Base-by-base conservation (phyloP, 2,329 filamentous ascomycete genomes). In the Pseudogymnoascus sp. region DNA sequence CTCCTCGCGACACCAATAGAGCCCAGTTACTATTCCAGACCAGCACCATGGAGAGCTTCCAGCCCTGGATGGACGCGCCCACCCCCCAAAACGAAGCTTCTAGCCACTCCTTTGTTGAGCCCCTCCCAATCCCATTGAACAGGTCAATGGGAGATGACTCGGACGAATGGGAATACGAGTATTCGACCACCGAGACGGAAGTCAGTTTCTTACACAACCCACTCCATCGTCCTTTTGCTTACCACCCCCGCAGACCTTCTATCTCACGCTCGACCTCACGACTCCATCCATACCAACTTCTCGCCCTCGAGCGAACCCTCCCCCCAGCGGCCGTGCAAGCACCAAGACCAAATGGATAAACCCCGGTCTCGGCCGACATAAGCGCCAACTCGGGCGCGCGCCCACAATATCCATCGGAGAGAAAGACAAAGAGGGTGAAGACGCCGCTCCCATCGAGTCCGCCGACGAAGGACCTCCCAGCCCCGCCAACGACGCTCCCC, bases 101-200 rank as follows among this genome's bases (percentile, higher is more conserved):
- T 7, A 56, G 26, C 30, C 48, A 56, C n/a, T 56, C 48, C n/a
- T 56, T 56, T 9, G 48, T 56, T 21, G 26, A 30, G 18, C 26
- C 48, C 26, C 26, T 56, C 15, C 9, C 48, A 13, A 13, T 30
- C 5, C 48, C 48, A 56, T 30, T 56, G 26, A 41, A 23, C 6
- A 5, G 38, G 19, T 30, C 48, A 56, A 30, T 34, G 34, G 78
- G 77, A 5, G 75, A 83, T 61, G 80, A 85, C 56, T 77, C 77
- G 3, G 81, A 84, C 12, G 82, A 84, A 57, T 86, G 82, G 82
- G 83, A 86, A 67, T 86, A 85, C 64, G 83, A 86, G 65, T 86
- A 86, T 67, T 86, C 83, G 0, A 71, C 74, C 2, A 84, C 81
- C 0, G 82, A 86, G 66, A 84, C 77, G 12, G 83, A 86, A 75